Evolutionary conservation across 2,329 filamentous ascomycete species (phyloP).

Genomic region (Lasiodiplodia theobromae): DNA sequence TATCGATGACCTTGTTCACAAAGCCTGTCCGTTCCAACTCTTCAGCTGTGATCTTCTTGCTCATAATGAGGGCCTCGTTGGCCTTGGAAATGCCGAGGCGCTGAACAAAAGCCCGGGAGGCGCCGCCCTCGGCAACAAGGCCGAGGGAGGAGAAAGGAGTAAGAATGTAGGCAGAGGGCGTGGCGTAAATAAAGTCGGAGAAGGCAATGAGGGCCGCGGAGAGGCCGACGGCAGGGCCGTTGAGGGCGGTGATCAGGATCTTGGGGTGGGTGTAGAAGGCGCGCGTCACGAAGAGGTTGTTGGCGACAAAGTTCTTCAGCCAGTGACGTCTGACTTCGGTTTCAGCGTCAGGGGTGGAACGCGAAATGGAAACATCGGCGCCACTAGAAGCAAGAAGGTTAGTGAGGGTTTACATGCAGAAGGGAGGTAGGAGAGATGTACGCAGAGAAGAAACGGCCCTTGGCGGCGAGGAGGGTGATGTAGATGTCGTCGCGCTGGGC

Average conservation of each 20-base stretch:
- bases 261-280: constrained; percentile 94
- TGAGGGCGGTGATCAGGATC: constrained; percentile 88
- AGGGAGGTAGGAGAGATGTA: constrained; percentile 53
- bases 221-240: constrained; percentile 89
- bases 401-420: neutral
- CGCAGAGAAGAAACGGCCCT: constrained; percentile 86
- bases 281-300: constrained; percentile 89
- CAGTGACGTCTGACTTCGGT: constrained; percentile 60
- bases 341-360: constrained; percentile 45
- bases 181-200: constrained; percentile 91
- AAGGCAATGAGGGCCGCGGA: constrained; percentile 82
- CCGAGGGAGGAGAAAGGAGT: constrained; percentile 92
- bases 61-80: constrained; percentile 94
- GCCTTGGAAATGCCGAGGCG: constrained; percentile 81
- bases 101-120: constrained; percentile 78
- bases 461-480: constrained; percentile 84
- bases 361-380: constrained; percentile 73
- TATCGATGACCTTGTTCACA: constrained; percentile 81
- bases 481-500: constrained; percentile 80
- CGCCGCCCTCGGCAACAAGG: constrained; percentile 86
- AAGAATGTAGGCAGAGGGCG: constrained; percentile 81
- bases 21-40: constrained; percentile 81
- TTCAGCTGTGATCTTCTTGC: constrained; percentile 73
- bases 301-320: constrained; percentile 76
- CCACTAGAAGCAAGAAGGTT: constrained; percentile 62